These are phyloP conservation scores for Haemoproteus tartakovskyi DNA, from an alignment of 169 alveolate species.

Conservation along the genomic window DNA sequence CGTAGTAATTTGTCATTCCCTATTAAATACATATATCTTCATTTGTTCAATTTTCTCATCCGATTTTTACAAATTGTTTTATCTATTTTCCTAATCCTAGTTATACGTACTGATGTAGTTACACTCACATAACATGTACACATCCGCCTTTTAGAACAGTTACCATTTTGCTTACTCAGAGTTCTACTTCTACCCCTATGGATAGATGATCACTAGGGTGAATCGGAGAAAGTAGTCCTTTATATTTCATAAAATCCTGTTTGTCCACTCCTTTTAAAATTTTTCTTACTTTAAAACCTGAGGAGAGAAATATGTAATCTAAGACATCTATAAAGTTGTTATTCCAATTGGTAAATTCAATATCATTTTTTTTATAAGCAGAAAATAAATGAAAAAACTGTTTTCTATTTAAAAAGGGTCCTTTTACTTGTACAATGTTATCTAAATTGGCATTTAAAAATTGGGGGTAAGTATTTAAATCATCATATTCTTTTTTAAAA, in stretches of 20 bases:
- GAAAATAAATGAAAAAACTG: conserved; percentile 36
- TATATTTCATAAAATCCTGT: conserved; percentile 5
- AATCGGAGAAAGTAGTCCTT: conserved; percentile 38
- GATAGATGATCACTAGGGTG: conserved; percentile 52
- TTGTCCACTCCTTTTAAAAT: conserved; percentile 32
- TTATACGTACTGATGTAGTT: too few species aligned
- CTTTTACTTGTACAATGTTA: conserved; percentile 8
- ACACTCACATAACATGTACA: too few species aligned
- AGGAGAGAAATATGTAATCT: conserved; percentile 57
- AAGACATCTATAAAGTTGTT: conserved; percentile 59
- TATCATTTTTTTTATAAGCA: conserved; percentile 47
- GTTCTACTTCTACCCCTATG: conserved; percentile 58
- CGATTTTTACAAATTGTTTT: too few species aligned
- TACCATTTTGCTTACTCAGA: too few species aligned
- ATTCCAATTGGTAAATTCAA: conserved; percentile 51
- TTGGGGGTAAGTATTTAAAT: conserved; percentile 44
- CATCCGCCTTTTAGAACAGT: too few species aligned
- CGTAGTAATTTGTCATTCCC: too few species aligned
- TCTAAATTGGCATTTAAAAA: conserved; percentile 1
- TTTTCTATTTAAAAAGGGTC: conserved; percentile 47
- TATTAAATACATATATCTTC: too few species aligned
- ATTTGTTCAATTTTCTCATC: too few species aligned
- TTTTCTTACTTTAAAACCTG: conserved; percentile 31
- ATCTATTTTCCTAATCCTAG: too few species aligned
- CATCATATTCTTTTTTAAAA: conserved; percentile 61